These are phyloP conservation scores for Ananas comosus DNA, from an alignment of 176 grass and related monocot species.

Conservation along the genomic window DNA sequence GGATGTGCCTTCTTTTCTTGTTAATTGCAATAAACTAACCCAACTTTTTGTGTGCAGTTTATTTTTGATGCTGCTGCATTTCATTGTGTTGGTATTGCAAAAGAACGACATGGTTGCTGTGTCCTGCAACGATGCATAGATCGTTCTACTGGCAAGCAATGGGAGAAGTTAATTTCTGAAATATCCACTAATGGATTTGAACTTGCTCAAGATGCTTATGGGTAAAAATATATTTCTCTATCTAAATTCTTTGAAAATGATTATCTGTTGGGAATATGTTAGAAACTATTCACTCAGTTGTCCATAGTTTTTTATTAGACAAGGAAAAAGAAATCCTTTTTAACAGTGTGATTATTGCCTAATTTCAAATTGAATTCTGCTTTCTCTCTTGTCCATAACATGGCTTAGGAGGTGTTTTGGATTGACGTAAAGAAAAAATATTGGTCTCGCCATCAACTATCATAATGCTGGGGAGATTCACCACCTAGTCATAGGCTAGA, in stretches of 20 bases:
- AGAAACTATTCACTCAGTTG: not conserved
- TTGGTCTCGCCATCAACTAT: no score
- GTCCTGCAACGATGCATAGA: constrained; percentile 75
- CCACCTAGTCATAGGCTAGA: no score
- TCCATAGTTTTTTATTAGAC: not conserved
- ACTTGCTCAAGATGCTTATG: constrained; percentile 69
- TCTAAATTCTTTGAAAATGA: constrained; percentile 1
- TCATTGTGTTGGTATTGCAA: constrained; percentile 58
- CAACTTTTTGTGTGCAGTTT: constrained; percentile 29
- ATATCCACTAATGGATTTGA: constrained; percentile 53
- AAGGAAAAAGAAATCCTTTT: not conserved
- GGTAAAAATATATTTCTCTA: constrained; percentile 30
- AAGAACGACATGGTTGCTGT: constrained; percentile 79
- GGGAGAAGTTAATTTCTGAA: constrained; percentile 50
- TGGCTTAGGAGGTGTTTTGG: not conserved
- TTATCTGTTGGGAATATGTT: constrained; percentile 7
- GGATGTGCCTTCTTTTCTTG: no score
- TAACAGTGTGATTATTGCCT: not conserved
- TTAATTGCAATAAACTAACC: not conserved
- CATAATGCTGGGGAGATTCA: no score
- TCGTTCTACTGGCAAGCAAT: constrained; percentile 39
- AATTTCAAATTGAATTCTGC: not conserved
- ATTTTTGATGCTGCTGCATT: constrained; percentile 72
- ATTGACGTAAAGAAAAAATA: not conserved
- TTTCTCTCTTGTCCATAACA: not conserved